phyloP scores from a whole-genome alignment of 2,329 filamentous ascomycete species.

The Penicillium janthinellum region DNA sequence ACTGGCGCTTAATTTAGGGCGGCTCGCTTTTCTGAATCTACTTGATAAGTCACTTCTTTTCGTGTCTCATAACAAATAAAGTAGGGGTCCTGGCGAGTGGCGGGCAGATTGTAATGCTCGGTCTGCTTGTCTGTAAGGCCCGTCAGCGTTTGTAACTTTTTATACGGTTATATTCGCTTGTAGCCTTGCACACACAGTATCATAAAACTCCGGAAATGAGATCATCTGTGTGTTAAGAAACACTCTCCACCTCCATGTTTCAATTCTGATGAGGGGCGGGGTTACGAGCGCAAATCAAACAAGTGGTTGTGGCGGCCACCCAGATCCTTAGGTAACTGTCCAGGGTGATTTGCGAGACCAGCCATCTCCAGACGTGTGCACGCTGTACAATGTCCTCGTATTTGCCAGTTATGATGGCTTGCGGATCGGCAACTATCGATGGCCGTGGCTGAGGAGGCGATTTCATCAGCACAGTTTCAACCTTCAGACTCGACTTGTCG shows the following conservation, averaged over 20 bases:
- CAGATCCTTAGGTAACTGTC: background rate
- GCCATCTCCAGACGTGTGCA: background rate
- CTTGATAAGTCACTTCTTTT: background rate
- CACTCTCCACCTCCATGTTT: background rate
- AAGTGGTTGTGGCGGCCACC: background rate
- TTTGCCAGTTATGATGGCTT: background rate
- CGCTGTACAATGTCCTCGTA: background rate
- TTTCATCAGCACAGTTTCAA: background rate
- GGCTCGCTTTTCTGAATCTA: background rate
- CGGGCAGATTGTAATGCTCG: background rate
- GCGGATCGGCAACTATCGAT: background rate
- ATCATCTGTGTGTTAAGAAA: background rate
- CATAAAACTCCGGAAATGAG: too few species aligned
- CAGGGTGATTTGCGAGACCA: background rate
- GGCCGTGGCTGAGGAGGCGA: background rate
- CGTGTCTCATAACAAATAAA: background rate
- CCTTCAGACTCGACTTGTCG: background rate
- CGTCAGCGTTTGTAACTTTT: background rate
- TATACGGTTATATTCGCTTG: background rate
- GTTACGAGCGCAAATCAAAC: constrained; percentile 10
- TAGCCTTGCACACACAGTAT: background rate
- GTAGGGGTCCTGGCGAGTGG: background rate
- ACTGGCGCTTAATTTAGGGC: constrained; percentile 3
- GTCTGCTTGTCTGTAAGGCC: background rate
- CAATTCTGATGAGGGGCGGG: background rate